Evolutionary conservation across 345 rosid species (phyloP).

Genomic region (Conringia planisiliqua): DNA sequence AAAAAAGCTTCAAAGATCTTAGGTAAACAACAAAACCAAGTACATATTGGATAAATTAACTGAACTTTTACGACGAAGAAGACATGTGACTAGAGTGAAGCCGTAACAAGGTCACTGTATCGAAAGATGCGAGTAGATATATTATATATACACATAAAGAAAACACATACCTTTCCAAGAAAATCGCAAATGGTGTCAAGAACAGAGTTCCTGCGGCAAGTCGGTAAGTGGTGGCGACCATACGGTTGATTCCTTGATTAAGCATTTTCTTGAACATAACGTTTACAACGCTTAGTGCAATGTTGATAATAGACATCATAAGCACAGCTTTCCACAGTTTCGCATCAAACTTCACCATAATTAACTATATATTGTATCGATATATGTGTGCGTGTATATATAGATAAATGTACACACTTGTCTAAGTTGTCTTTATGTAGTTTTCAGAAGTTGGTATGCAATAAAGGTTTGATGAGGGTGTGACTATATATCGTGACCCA

Average conservation of each 20-base stretch:
- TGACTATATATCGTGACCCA: constrained; percentile 23
- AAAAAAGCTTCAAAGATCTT: background rate
- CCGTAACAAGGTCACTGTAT: background rate
- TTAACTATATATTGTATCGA: background rate
- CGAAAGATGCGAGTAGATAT: background rate
- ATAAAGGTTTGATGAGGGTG: constrained; percentile 7
- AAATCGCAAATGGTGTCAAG: constrained; percentile 61
- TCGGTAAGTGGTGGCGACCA: constrained; percentile 69
- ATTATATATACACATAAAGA: background rate
- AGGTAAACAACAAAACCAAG: background rate
- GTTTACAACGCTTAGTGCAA: constrained; percentile 55
- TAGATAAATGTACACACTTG: background rate
- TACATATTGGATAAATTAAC: background rate
- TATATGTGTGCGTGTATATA: background rate
- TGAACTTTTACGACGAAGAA: background rate
- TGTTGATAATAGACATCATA: constrained; percentile 52
- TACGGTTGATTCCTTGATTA: constrained; percentile 55
- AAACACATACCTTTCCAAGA: constrained; percentile 59
- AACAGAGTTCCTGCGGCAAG: constrained; percentile 50
- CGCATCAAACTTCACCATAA: constrained; percentile 33
- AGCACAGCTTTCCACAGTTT: constrained; percentile 52
- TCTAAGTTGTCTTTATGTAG: constrained; percentile 5
- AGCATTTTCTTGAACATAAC: constrained; percentile 59
- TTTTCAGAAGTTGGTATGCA: constrained; percentile 23
- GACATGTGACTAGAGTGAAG: background rate